Conservation (phyloP, 73 alveolate species). For the Uronychia setigera region DNA sequence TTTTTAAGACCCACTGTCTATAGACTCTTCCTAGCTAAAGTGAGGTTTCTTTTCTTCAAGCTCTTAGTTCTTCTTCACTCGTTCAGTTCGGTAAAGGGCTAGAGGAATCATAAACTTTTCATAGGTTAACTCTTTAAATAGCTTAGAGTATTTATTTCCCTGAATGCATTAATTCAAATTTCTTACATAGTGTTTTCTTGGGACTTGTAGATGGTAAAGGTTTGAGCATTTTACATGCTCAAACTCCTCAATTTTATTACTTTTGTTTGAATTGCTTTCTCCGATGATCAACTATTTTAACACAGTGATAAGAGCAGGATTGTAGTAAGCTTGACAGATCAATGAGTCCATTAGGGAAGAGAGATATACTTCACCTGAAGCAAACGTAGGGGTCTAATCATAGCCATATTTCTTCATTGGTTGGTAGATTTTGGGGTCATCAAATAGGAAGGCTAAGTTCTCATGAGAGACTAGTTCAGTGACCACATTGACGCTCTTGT, state of each 20-base stretch:
- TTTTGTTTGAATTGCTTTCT: constrained; percentile 56
- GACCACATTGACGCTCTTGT: constrained; percentile 83
- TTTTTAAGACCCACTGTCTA: neutral
- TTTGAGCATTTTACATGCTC: constrained; percentile 55
- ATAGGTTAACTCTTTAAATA: constrained; percentile 61
- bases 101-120: constrained; percentile 69
- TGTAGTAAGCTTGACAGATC: constrained; percentile 91
- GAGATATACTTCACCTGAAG: constrained; percentile 96
- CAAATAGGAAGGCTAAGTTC: constrained; percentile 84
- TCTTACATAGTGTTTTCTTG: constrained; percentile 22
- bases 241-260: constrained; percentile 38
- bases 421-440: constrained; percentile 65
- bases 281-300: constrained; percentile 89
- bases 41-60: neutral
- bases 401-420: constrained; percentile 73
- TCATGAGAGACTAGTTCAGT: constrained; percentile 91
- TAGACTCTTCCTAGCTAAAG: neutral
- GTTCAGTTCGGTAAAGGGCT: constrained; percentile 71
- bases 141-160: constrained; percentile 62
- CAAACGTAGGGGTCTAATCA: constrained; percentile 96
- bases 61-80: neutral
- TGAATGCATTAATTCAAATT: neutral
- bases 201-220: constrained; percentile 68
- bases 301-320: constrained; percentile 92
- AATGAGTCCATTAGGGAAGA: constrained; percentile 94